A percentile compares a stretch with the other conserved stretches of the same genome.
These are phyloP conservation scores for Colletotrichum viniferum DNA, from an alignment of 2,329 filamentous ascomycete genomes.

Conservation along the genomic window DNA sequence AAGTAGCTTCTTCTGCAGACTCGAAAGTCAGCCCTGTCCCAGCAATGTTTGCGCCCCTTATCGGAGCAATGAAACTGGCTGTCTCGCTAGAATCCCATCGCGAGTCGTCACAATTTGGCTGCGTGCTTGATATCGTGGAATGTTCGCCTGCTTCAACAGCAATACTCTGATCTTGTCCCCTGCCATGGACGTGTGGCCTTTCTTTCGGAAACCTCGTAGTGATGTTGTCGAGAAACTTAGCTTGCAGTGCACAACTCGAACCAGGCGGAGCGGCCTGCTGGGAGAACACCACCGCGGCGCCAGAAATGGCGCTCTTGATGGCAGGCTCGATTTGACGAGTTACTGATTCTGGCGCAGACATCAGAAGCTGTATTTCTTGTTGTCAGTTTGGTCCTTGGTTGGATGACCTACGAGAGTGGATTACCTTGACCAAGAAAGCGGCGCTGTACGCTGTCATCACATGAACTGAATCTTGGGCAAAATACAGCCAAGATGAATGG, in stretches of 20 bases:
- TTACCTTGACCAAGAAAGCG: slow-evolving; percentile 40
- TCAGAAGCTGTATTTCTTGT: not conserved
- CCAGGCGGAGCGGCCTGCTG: slow-evolving; percentile 29
- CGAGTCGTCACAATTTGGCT: not conserved
- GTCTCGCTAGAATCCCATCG: not conserved
- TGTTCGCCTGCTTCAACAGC: not conserved
- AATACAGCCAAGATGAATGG: slow-evolving; percentile 36
- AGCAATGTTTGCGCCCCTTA: not conserved
- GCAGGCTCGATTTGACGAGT: not conserved
- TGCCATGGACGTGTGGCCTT: not conserved
- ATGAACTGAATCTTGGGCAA: slow-evolving; percentile 45
- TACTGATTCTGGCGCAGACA: not conserved
- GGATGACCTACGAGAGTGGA: not conserved
- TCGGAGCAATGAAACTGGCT: not conserved
- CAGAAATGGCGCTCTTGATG: slow-evolving; percentile 18
- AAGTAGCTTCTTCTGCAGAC: slow-evolving; percentile 28
- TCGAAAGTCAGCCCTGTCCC: not conserved
- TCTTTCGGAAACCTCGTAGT: not conserved
- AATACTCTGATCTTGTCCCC: not conserved
- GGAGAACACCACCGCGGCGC: slow-evolving; percentile 27
- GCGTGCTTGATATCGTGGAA: not conserved
- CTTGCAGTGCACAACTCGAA: slow-evolving; percentile 34
- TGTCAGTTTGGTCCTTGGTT: not conserved
- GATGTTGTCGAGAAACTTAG: slow-evolving; percentile 32
- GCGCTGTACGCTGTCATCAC: slow-evolving; percentile 47